Conservation (phyloP, 805 yeast genomes). For the Starmerella tilneyi region DNA sequence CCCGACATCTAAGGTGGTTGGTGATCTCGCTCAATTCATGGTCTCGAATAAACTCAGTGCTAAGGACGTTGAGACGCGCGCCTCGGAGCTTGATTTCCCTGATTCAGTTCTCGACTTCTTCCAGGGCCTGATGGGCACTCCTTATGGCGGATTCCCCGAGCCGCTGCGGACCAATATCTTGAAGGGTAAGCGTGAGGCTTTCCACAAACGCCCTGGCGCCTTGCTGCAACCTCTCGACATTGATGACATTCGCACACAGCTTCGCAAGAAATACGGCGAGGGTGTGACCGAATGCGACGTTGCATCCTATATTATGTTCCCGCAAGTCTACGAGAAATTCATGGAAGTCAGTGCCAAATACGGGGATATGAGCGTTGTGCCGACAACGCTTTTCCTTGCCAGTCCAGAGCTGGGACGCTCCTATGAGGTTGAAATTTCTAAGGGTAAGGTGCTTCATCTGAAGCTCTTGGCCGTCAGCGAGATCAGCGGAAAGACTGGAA, state of each 20-base stretch:
- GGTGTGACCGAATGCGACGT: slow-evolving; percentile 74
- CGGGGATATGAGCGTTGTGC: slow-evolving; percentile 89
- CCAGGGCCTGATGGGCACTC: slow-evolving; percentile 98
- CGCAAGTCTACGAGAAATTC: slow-evolving; percentile 89
- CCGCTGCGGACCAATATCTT: slow-evolving; percentile 88
- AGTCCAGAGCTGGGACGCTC: slow-evolving; percentile 85
- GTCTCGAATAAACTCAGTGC: slow-evolving; percentile 82
- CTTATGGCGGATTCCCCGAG: slow-evolving; percentile 99
- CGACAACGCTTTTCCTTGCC: slow-evolving; percentile 82
- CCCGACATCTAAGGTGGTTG: slow-evolving; percentile 99
- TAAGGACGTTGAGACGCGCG: slow-evolving; percentile 79
- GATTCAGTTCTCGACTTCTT: slow-evolving; percentile 96
- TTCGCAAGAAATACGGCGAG: slow-evolving; percentile 60
- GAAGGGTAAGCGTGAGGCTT: slow-evolving; percentile 83
- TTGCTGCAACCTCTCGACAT: slow-evolving; percentile 77
- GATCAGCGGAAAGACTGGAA: slow-evolving; percentile 71
- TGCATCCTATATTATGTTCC: slow-evolving; percentile 96
- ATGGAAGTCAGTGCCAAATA: slow-evolving; percentile 61
- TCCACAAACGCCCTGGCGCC: slow-evolving; percentile 85
- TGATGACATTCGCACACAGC: slow-evolving; percentile 57
- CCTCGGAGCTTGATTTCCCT: slow-evolving; percentile 92
- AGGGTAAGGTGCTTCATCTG: slow-evolving; percentile 87
- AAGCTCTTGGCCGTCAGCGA: slow-evolving; percentile 91
- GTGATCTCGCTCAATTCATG: slow-evolving; percentile 99
- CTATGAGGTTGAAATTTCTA: slow-evolving; percentile 76